Evolutionary conservation across 768 basidiomycete genomes (phyloP), one percentile per base, ranked within the genome.

Genomic region (Amanita rubescens): DNA sequence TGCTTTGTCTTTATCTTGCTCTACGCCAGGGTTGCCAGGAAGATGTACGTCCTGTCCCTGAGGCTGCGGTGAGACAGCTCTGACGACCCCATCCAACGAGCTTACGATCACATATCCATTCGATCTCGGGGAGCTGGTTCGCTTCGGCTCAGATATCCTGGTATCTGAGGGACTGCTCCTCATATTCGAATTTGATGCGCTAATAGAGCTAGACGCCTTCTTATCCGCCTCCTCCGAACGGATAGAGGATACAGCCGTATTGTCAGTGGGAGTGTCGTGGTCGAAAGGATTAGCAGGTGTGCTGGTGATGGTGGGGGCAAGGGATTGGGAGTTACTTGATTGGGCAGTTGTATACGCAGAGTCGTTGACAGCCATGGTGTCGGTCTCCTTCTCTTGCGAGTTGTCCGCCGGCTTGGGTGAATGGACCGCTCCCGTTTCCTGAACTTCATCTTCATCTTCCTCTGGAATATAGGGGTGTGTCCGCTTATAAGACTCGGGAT

Each of bases 381-480:
- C 6, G 15, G 12, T 17, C 1, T 46, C 27, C 25, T 30, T 30
- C 8, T n/a, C 27, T 15, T 45, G 24, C 35, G 9, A 5, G 49
- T 38, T 37, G 11, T 15, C 35, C 41, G 64, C 55, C 41, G 59
- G 56, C n/a, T 62, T 56, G 42, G 58, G 55, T 50, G n/a, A 3
- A 8, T 19, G n/a, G 11, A 19, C 17, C 17, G 55, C 57, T 24
- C 66, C 63, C 11, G 57, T 59, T 25, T 68, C 65, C 42, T 59
- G 59, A n/a, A 69, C 74, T 15, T 72, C 77, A 0, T 76, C 77
- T 57, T 88, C 87, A 14, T 87, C 84, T 58, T 86, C 86, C 63
- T 90, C 87, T 17, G 79, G 71, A 22, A 87, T 88, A 57, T 79
- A 73, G 14, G 82, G 77, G 59, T 86, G 81, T 3, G 70, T 70